Evolutionary conservation across 2,329 filamentous ascomycete species (phyloP).

Genomic region (Ceratocystis eucalypticola): DNA sequence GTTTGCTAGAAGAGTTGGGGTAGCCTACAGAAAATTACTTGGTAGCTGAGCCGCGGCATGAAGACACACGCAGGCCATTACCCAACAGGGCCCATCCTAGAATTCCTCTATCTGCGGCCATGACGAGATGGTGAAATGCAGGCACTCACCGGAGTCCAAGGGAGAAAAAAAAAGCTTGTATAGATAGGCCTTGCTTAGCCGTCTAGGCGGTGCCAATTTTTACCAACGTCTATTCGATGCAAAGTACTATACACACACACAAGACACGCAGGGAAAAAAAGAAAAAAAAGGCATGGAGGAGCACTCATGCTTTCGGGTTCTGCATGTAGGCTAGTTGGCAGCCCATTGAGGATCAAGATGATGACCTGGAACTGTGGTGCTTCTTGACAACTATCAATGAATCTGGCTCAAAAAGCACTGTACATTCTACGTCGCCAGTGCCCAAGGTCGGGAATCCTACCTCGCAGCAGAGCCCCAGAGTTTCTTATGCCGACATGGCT

Average conservation of each 20-base stretch:
- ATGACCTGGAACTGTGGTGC: constrained; percentile 2
- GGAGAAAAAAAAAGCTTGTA: neutral
- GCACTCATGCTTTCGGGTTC: neutral
- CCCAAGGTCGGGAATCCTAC: neutral
- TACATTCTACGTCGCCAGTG: neutral
- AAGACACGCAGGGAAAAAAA: neutral
- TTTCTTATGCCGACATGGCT: neutral
- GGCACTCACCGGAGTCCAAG: neutral
- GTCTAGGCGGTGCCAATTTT: neutral
- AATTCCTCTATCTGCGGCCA: neutral
- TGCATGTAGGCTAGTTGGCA: constrained; percentile 3
- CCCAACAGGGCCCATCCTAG: neutral
- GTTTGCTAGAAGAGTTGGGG: neutral
- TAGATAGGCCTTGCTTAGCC: no score
- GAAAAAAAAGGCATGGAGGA: neutral
- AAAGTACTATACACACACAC: neutral
- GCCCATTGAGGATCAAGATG: constrained; percentile 3
- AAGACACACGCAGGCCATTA: constrained; percentile 1
- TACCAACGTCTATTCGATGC: neutral
- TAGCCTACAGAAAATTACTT: neutral
- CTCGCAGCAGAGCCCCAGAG: neutral
- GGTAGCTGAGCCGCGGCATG: neutral
- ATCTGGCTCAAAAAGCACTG: neutral
- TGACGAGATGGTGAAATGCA: neutral
- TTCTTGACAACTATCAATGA: neutral